These are phyloP conservation scores for Solanum commersonii DNA, from an alignment of 257 asterid genomes.

Conservation along the genomic window DNA sequence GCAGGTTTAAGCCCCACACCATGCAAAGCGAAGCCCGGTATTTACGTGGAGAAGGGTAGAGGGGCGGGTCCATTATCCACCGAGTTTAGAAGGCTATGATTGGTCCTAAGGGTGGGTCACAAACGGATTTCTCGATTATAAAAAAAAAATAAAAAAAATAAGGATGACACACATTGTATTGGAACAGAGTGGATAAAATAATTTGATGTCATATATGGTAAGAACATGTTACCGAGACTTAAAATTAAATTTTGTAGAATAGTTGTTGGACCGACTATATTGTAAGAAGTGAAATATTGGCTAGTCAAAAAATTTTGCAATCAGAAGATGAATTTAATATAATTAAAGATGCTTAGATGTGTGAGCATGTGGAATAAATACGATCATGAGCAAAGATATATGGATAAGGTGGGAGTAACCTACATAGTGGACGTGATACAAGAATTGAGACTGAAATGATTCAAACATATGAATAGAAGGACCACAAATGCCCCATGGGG, in stretches of 20 bases:
- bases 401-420: not conserved
- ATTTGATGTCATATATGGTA: not conserved
- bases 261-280: not conserved
- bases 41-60: too few relatives aligned
- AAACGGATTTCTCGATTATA: too few relatives aligned
- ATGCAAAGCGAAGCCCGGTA: too few relatives aligned
- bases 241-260: not conserved
- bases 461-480: not conserved
- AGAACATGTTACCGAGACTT: not conserved
- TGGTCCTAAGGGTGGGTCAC: too few relatives aligned
- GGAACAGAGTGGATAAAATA: not conserved
- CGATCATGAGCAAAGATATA: not conserved
- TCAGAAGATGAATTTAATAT: not conserved
- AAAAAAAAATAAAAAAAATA: too few relatives aligned
- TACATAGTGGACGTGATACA: not conserved
- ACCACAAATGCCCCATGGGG: not conserved
- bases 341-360: not conserved
- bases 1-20: too few relatives aligned
- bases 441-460: not conserved
- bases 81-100: too few relatives aligned
- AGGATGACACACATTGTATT: not conserved
- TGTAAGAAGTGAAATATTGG: not conserved
- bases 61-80: too few relatives aligned
- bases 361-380: not conserved
- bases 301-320: not conserved